phyloP scores from a whole-genome alignment of 345 rosid genomes.

The Lepidium africanum region DNA sequence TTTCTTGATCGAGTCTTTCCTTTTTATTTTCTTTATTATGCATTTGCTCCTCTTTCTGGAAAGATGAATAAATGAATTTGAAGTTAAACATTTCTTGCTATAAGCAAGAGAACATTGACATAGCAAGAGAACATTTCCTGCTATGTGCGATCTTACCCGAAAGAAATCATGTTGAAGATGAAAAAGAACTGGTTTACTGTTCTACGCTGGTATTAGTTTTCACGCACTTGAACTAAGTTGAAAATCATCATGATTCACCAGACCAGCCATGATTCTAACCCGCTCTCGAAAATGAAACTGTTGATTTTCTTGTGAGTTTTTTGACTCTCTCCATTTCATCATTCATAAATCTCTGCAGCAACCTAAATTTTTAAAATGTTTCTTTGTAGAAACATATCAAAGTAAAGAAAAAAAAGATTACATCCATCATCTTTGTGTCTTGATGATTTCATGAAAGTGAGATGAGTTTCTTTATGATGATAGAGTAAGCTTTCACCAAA shows the following conservation, averaged over 20 bases:
- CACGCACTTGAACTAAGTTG: slow-evolving; percentile 55
- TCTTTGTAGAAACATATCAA: not conserved
- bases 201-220: slow-evolving; percentile 67
- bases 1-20: no score
- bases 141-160: slow-evolving; percentile 30
- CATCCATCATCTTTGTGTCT: slow-evolving; percentile 33
- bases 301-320: slow-evolving; percentile 53
- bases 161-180: slow-evolving; percentile 79
- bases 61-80: no score
- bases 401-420: not conserved
- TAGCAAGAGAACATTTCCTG: no score
- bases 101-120: no score
- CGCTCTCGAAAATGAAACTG: slow-evolving; percentile 65
- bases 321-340: slow-evolving; percentile 66
- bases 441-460: slow-evolving; percentile 59
- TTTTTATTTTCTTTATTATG: no score
- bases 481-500: not conserved
- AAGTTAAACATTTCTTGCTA: no score
- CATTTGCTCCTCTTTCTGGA: no score
- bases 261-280: slow-evolving; percentile 60
- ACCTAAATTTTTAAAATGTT: not conserved
- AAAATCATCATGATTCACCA: slow-evolving; percentile 72
- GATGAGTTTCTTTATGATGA: slow-evolving; percentile 46
- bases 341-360: slow-evolving; percentile 50
- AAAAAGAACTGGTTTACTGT: slow-evolving; percentile 68